Conservation (phyloP, 2,329 filamentous ascomycete species). For the Calonectria montana region DNA sequence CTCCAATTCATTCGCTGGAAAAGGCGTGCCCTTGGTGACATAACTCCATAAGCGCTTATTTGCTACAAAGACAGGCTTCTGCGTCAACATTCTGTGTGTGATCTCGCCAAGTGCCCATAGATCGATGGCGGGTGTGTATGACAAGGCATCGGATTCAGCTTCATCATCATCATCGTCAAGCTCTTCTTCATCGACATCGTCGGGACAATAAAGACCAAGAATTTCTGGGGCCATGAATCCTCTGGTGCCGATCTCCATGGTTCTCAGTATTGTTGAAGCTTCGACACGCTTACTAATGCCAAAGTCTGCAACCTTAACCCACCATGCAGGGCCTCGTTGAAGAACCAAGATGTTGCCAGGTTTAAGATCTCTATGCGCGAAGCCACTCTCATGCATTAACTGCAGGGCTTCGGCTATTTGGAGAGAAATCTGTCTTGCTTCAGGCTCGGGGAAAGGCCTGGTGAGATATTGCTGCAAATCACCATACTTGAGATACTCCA, state of each 20-base stretch:
- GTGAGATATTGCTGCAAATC: conserved; percentile 22
- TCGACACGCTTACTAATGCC: conserved; percentile 15
- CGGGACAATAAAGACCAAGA: neutral
- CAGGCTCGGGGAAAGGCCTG: conserved; percentile 6
- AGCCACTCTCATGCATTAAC: conserved; percentile 20
- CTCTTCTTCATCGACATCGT: neutral
- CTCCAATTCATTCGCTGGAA: neutral
- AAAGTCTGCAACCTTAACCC: conserved; percentile 20
- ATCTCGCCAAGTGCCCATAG: neutral
- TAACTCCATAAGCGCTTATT: neutral
- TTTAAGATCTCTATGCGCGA: conserved; percentile 24
- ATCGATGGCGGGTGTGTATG: neutral
- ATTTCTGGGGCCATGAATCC: conserved; percentile 7
- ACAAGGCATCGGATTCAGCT: neutral
- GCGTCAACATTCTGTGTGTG: neutral
- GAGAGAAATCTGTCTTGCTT: neutral
- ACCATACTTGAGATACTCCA: conserved; percentile 20
- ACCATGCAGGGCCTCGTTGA: conserved; percentile 7
- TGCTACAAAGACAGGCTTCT: neutral
- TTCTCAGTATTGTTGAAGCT: neutral
- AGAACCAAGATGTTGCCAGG: conserved; percentile 10
- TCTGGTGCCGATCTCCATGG: neutral
- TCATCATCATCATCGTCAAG: neutral
- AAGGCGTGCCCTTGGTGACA: neutral
- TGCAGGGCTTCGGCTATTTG: conserved; percentile 16